These are phyloP conservation scores for Fusarium sp. DNA, from an alignment of 2,329 filamentous ascomycete genomes.

Conservation along the genomic window DNA sequence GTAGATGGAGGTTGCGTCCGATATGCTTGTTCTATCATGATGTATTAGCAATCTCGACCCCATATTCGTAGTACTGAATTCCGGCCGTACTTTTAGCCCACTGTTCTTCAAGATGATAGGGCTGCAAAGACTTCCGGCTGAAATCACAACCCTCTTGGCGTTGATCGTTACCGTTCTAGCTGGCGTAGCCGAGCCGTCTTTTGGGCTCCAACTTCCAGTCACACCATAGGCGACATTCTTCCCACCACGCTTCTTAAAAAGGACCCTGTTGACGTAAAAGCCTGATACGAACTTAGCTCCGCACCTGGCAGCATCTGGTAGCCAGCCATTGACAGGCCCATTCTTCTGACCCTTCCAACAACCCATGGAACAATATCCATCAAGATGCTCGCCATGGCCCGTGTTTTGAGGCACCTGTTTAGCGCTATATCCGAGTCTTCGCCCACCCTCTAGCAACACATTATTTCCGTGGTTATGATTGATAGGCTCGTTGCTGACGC, in stretches of 20 bases:
- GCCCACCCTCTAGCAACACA: neutral
- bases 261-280: neutral
- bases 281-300: neutral
- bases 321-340: neutral
- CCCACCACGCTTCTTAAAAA: neutral
- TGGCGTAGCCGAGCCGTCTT: rapidly evolving
- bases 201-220: neutral
- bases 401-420: neutral
- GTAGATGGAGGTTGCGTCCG: neutral
- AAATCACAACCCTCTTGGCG: neutral
- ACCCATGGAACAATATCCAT: neutral
- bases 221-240: neutral
- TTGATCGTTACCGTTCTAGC: neutral
- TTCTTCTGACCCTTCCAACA: neutral
- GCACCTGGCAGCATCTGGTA: neutral
- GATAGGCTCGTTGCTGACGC: neutral
- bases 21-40: neutral
- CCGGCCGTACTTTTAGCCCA: neutral
- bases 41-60: neutral
- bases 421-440: neutral
- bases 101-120: neutral
- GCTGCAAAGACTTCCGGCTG: neutral
- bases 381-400: neutral
- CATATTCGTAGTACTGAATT: neutral
- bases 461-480: neutral